phyloP scores from a whole-genome alignment of 2,329 filamentous ascomycete genomes.

The Pyricularia pennisetigena region DNA sequence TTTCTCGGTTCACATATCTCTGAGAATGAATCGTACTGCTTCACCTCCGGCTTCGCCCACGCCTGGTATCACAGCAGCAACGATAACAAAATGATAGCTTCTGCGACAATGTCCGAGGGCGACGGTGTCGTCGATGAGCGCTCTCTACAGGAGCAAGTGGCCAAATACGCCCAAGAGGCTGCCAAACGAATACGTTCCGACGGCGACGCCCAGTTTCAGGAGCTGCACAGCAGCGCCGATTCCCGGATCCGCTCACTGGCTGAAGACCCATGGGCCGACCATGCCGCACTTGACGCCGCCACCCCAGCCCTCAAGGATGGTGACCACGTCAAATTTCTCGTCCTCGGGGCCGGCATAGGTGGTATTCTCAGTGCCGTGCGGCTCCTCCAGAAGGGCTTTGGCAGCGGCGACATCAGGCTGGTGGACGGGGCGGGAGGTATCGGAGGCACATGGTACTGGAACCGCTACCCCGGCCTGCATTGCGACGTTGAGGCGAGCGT shows the following conservation, averaged over 20 bases:
- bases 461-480: slow-evolving; percentile 1
- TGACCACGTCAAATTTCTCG: neutral
- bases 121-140: neutral
- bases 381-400: neutral
- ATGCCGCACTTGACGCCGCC: neutral
- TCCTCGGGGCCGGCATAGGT: neutral
- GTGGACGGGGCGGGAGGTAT: neutral
- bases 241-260: neutral
- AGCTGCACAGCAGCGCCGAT: neutral
- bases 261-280: neutral
- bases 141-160: neutral
- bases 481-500: slow-evolving; percentile 43
- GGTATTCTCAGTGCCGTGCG: neutral
- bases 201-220: neutral
- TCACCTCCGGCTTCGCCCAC: neutral
- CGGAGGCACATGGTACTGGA: slow-evolving; percentile 2
- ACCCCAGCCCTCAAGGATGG: neutral
- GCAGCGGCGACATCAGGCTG: neutral
- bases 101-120: neutral
- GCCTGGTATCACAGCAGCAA: neutral
- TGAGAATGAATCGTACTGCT: neutral
- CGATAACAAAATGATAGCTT: neutral
- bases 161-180: neutral
- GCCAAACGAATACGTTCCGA: neutral
- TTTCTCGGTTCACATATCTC: neutral